Percentiles rank a stretch among this genome's conserved stretches.
Evolutionary conservation across 2,329 filamentous ascomycete genomes (phyloP).

Genomic region (Leptographium galeiforme): DNA sequence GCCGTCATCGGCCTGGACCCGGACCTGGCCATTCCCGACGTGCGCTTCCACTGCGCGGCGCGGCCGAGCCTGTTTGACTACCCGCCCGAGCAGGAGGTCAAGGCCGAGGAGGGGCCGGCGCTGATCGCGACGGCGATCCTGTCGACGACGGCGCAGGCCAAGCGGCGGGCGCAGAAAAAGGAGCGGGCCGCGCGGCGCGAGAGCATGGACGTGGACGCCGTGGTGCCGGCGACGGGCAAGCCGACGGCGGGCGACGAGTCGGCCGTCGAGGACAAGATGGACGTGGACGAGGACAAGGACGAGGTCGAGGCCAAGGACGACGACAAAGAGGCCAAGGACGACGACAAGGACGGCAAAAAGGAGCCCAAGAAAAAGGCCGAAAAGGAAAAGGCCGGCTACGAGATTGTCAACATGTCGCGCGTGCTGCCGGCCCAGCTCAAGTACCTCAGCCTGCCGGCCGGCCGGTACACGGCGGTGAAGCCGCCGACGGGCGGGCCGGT

Average conservation of each 20-base stretch:
- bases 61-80: slow-evolving; percentile 95
- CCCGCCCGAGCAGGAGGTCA: slow-evolving; percentile 89
- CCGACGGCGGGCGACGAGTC: not conserved
- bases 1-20: slow-evolving; percentile 91
- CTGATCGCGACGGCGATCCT: slow-evolving; percentile 91
- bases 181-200: slow-evolving; percentile 79
- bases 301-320: slow-evolving; percentile 39
- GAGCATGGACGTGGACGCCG: slow-evolving; percentile 90
- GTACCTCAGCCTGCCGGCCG: slow-evolving; percentile 84
- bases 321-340: slow-evolving; percentile 44
- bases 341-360: slow-evolving; percentile 35
- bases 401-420: slow-evolving; percentile 92
- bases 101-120: slow-evolving; percentile 83
- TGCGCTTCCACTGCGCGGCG: slow-evolving; percentile 93
- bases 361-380: slow-evolving; percentile 78
- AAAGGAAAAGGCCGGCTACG: slow-evolving; percentile 94
- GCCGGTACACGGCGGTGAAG: slow-evolving; percentile 82
- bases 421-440: slow-evolving; percentile 88
- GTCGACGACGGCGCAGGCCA: slow-evolving; percentile 93
- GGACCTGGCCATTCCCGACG: slow-evolving; percentile 80
- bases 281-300: slow-evolving; percentile 56
- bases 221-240: slow-evolving; percentile 16
- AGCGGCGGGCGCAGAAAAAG: slow-evolving; percentile 86
- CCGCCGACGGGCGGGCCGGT: slow-evolving; percentile 91
- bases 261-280: slow-evolving; percentile 60